Percentiles rank a stretch among this genome's conserved stretches.
Conservation (phyloP, 345 rosid genomes). For the Moringa oleifera region DNA sequence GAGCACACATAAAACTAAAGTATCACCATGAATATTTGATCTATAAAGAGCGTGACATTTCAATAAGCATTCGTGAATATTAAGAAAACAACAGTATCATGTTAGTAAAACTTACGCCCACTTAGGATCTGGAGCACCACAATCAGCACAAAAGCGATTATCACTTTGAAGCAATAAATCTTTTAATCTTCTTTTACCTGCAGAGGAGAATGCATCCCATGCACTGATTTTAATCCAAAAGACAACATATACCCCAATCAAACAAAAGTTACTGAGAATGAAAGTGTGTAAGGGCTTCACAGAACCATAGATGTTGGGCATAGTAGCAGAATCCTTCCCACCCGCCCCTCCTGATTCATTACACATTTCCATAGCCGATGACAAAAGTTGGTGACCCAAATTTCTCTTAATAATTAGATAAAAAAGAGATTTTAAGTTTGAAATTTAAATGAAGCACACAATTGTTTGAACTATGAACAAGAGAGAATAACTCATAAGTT, state of each 20-base stretch:
- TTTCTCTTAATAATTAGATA: too few species aligned
- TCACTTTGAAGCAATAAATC: constrained; percentile 65
- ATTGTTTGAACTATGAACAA: too few species aligned
- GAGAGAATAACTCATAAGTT: too few species aligned
- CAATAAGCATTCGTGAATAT: background rate
- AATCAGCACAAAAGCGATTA: constrained; percentile 92
- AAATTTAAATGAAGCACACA: too few species aligned
- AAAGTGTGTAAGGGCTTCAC: too few species aligned
- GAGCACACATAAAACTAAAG: background rate
- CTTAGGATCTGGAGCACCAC: constrained; percentile 94
- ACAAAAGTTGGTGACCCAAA: too few species aligned
- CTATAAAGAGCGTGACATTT: background rate
- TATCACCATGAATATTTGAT: background rate
- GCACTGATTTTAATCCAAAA: constrained; percentile 4
- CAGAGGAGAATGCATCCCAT: constrained; percentile 3
- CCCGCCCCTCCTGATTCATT: too few species aligned
- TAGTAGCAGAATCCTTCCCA: too few species aligned
- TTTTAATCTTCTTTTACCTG: constrained; percentile 77
- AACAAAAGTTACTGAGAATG: background rate
- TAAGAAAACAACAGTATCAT: background rate
- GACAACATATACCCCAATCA: too few species aligned
- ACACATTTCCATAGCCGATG: too few species aligned
- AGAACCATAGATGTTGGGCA: too few species aligned
- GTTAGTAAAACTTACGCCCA: constrained; percentile 82
- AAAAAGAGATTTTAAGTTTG: too few species aligned